These are phyloP conservation scores for Anthracocystis panici-leucophaei DNA, from an alignment of 1,284 basidiomycete genomes.

Conservation along the genomic window DNA sequence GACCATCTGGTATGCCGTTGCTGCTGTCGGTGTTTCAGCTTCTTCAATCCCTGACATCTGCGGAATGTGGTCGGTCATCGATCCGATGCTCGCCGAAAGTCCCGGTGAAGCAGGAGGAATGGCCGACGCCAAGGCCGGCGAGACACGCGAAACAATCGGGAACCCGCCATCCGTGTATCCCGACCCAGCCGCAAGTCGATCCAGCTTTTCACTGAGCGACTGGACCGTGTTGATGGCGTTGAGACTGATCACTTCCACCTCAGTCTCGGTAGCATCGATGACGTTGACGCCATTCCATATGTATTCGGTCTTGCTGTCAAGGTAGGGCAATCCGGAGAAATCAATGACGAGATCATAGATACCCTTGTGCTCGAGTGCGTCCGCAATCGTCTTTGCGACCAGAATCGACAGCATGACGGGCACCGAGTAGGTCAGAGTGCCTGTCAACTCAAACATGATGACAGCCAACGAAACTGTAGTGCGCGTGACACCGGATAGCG, in stretches of 20 bases:
- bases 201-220: slow-evolving; percentile 76
- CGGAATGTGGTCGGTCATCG: slow-evolving; percentile 19
- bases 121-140: background rate
- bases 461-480: slow-evolving; percentile 93
- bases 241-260: slow-evolving; percentile 68
- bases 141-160: slow-evolving; percentile 76
- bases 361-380: slow-evolving; percentile 90
- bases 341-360: slow-evolving; percentile 97
- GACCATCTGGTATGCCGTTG: slow-evolving; percentile 75
- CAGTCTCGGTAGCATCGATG: slow-evolving; percentile 59
- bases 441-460: slow-evolving; percentile 96
- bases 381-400: slow-evolving; percentile 86
- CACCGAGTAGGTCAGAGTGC: slow-evolving; percentile 91
- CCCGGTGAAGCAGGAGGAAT: slow-evolving; percentile 13
- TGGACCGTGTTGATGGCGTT: slow-evolving; percentile 76
- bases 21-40: background rate
- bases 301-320: slow-evolving; percentile 89
- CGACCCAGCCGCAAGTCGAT: slow-evolving; percentile 45
- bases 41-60: slow-evolving; percentile 68
- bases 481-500: slow-evolving; percentile 79
- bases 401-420: slow-evolving; percentile 89
- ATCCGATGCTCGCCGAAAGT: slow-evolving; percentile 29
- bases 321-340: slow-evolving; percentile 77
- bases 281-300: slow-evolving; percentile 75
- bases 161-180: slow-evolving; percentile 82